Evolutionary conservation across 495 filamentous ascomycete species (phyloP), one percentile per base, ranked within the genome.

Genomic region (Tuber magnatum): DNA sequence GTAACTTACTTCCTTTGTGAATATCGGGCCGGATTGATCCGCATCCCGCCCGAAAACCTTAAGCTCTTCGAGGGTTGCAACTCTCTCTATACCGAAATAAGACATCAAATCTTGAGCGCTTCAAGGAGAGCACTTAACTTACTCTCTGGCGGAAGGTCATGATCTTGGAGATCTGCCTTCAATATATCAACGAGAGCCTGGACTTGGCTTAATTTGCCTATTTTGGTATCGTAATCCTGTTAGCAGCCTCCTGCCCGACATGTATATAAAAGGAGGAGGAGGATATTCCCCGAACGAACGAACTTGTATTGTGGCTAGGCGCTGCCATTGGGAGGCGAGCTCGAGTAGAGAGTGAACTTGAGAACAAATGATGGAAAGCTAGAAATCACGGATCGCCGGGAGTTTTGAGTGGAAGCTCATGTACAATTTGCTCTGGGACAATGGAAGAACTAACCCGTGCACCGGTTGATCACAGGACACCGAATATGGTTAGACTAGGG

Each of bases 21-120:
- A 97, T 43, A 97, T 93, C 9, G 93, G 90, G 70, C 89, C 91
- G 44, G 93, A 89, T 84, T 91, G 86, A 72, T 85, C 85, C 14
- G 90, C 88, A 78, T 90, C 88, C 18, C 93, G 91, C 28, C 93
- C 91, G 81, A 91, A 89, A 73, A 94, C 86, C 81, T 96, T 96
- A 48, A 97, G 84, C 73, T 92, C 87, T 73, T 93, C 88, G 12
- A 97, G 88, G 20, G 84, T 83, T 20, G 86, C 83, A 85, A 88
- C 83, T 74, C 88, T 85, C 82, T 93, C 92, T 94, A 71, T 65
- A 65, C 71, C 68, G 24, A 6, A 73, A 73, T 61, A 77, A 79
- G 74, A 78, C 69, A 70, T 22, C 70, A n/a, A 32, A 40, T 4
- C 68, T 70, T 35, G 71, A 32, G 12, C 28, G 16, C n/a, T 35